A percentile compares a stretch with the other conserved stretches of the same genome.
Conservation (phyloP, 2,329 filamentous ascomycete species). For the Mariannaea elegans region DNA sequence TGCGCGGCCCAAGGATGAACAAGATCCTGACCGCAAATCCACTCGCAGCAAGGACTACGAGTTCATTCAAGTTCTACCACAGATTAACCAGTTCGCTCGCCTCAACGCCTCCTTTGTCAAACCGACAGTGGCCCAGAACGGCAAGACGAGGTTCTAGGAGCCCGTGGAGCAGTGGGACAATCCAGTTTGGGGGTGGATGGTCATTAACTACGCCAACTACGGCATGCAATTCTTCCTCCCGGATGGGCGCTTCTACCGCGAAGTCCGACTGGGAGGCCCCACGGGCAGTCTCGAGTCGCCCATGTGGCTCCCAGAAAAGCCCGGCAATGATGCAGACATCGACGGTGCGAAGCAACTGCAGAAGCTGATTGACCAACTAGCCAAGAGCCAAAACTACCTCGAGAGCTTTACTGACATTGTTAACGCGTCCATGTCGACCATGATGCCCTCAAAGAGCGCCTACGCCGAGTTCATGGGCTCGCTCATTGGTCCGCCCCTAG, state of each 20-base stretch:
- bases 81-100: no score
- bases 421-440: neutral
- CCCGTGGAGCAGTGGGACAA: no score
- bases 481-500: neutral
- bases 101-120: no score
- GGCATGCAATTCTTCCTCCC: conserved; percentile 1
- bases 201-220: neutral
- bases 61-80: no score
- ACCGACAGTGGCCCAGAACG: no score
- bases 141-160: no score
- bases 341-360: neutral
- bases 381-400: neutral
- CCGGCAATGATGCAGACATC: neutral
- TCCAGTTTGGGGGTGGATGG: conserved; percentile 6
- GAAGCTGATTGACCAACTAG: neutral
- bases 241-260: conserved; percentile 1
- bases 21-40: no score
- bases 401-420: conserved; percentile 4
- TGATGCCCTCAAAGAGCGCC: neutral
- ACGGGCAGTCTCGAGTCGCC: neutral
- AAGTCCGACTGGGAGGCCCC: neutral
- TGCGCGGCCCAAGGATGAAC: no score
- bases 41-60: no score
- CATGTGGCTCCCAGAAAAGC: neutral
- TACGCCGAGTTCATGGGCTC: neutral